A percentile compares a stretch with the other conserved stretches of the same genome.
Evolutionary conservation across 2,329 filamentous ascomycete species (phyloP).

Genomic region (Gnomoniopsis sp.): DNA sequence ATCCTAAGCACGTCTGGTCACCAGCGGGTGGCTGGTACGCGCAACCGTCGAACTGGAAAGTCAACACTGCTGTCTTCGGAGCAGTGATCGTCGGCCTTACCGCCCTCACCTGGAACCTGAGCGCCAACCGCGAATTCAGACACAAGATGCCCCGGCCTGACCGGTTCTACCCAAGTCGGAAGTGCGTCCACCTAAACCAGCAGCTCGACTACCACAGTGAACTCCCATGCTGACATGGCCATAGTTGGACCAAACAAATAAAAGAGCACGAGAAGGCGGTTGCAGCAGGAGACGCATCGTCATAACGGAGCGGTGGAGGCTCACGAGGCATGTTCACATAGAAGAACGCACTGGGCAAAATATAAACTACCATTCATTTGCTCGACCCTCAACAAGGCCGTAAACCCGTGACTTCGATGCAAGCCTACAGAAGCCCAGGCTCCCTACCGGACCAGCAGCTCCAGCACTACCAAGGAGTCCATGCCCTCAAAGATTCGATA

Average conservation of each 20-base stretch:
- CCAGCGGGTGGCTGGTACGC: constrained; percentile 96
- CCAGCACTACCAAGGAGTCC: no score
- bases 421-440: no score
- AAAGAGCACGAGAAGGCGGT: constrained; percentile 38
- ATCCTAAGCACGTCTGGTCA: constrained; percentile 99
- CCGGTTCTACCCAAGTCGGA: constrained; percentile 81
- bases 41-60: constrained; percentile 91
- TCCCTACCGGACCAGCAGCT: no score
- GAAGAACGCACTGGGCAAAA: not conserved
- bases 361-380: not conserved
- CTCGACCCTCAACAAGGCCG: no score
- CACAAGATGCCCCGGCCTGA: constrained; percentile 74
- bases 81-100: constrained; percentile 55
- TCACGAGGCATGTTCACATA: not conserved
- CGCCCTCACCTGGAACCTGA: constrained; percentile 65
- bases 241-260: constrained; percentile 44
- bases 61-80: constrained; percentile 62
- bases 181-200: constrained; percentile 50
- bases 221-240: not conserved
- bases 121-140: constrained; percentile 70
- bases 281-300: constrained; percentile 14
- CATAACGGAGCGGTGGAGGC: not conserved
- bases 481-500: no score
- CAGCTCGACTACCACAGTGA: not conserved
- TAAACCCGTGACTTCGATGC: no score